phyloP scores from a whole-genome alignment of 768 basidiomycete species.

The Phlegmacium glaucopus region DNA sequence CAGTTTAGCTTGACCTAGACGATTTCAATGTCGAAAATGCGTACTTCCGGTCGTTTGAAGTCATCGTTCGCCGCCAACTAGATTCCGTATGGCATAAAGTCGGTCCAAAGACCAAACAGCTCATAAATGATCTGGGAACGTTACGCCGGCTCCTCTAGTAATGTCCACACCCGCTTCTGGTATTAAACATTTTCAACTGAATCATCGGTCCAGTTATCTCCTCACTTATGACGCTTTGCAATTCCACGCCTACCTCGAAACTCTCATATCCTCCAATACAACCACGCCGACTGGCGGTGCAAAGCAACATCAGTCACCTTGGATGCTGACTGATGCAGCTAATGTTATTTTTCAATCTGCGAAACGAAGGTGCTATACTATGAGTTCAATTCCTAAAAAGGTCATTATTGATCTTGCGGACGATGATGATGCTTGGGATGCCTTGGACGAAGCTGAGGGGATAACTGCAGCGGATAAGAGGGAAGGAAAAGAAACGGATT shows the following conservation, averaged over 20 bases:
- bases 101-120: slow-evolving; percentile 85
- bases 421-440: slow-evolving; percentile 76
- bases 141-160: slow-evolving; percentile 83
- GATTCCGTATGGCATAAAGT: slow-evolving; percentile 98
- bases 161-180: slow-evolving; percentile 21
- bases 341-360: slow-evolving; percentile 81
- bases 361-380: slow-evolving; percentile 75
- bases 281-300: slow-evolving; percentile 43
- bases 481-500: slow-evolving; percentile 18
- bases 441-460: slow-evolving; percentile 60
- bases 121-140: slow-evolving; percentile 84
- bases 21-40: slow-evolving; percentile 91
- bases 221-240: slow-evolving; percentile 88
- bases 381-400: slow-evolving; percentile 25
- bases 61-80: slow-evolving; percentile 82
- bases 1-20: slow-evolving; percentile 83
- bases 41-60: slow-evolving; percentile 91
- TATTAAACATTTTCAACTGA: too few relatives aligned
- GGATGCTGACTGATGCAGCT: slow-evolving; percentile 93
- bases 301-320: slow-evolving; percentile 72
- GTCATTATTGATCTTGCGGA: slow-evolving; percentile 43
- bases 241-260: slow-evolving; percentile 90
- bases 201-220: slow-evolving; percentile 58
- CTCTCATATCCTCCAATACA: slow-evolving; percentile 62
- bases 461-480: slow-evolving; percentile 9